Evolutionary conservation across 208 protist genomes (phyloP).

Genomic region (Vickermania spadyakhi): DNA sequence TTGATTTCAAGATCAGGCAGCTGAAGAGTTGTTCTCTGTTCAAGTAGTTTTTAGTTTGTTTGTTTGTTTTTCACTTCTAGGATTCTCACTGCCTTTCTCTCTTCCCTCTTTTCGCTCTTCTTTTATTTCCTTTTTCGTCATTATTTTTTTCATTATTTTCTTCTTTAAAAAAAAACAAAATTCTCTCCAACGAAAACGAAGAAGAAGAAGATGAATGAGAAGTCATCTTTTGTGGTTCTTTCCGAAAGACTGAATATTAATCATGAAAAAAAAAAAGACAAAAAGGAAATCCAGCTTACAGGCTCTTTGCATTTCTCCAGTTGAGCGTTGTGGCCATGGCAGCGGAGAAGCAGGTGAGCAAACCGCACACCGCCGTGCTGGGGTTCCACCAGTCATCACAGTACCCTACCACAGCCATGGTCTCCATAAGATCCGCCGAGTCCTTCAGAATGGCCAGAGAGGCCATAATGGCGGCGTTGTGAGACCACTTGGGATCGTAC

Average conservation of each 20-base stretch:
- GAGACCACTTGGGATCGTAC: conserved; percentile 32
- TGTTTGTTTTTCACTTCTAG: too few species aligned
- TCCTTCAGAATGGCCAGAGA: conserved; percentile 20
- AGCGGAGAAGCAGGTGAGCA: conserved; percentile 27
- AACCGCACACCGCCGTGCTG: conserved; percentile 5
- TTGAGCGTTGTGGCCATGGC: conserved; percentile 22
- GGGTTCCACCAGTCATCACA: conserved; percentile 4
- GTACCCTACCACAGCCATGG: conserved; percentile 10
- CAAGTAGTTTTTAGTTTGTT: too few species aligned
- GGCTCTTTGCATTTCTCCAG: conserved; percentile 10
- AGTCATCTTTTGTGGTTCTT: background rate
- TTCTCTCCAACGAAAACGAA: background rate
- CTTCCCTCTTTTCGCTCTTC: background rate
- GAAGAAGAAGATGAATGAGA: background rate
- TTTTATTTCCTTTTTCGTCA: background rate
- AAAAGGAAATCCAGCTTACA: conserved; percentile 2
- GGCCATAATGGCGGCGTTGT: conserved; percentile 13
- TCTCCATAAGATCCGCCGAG: conserved; percentile 20
- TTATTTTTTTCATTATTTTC: conserved; percentile 1
- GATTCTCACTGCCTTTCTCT: too few species aligned
- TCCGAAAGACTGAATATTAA: background rate
- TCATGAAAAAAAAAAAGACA: conserved; percentile 6
- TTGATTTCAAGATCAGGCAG: too few species aligned
- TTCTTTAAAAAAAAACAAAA: conserved; percentile 5
- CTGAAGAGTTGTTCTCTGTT: too few species aligned